Conservation (phyloP, 2,329 filamentous ascomycete genomes). For the Phialophora expanda region DNA sequence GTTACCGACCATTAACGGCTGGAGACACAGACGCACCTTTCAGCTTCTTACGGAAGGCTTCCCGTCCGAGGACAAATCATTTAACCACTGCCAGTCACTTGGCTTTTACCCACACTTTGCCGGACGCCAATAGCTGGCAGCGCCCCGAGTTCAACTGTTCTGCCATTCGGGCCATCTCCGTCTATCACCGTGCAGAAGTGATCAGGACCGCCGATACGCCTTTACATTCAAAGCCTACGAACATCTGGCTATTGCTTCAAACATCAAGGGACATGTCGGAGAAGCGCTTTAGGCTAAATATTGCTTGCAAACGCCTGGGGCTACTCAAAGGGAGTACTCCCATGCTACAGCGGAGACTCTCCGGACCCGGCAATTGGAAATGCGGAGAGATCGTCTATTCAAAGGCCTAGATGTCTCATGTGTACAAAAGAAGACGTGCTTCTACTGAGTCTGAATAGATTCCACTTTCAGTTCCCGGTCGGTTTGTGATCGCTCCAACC, state of each 20-base stretch:
- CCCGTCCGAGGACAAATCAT: neutral
- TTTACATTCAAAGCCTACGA: conserved; percentile 14
- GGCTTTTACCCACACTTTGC: neutral
- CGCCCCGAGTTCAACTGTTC: neutral
- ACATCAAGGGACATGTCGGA: neutral
- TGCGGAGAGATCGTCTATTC: conserved; percentile 17
- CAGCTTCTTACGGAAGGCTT: neutral
- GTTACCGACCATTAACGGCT: neutral
- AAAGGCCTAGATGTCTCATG: neutral
- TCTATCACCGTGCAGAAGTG: conserved; percentile 6
- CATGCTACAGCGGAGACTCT: conserved; percentile 5
- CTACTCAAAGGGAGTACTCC: neutral
- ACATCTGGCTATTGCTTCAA: neutral
- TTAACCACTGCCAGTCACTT: neutral
- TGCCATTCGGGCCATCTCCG: conserved; percentile 11
- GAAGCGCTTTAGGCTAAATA: conserved; percentile 18
- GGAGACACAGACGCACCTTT: neutral
- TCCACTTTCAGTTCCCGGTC: neutral
- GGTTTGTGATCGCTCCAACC: neutral
- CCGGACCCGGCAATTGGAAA: conserved; percentile 18
- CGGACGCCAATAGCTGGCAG: neutral
- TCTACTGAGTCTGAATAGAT: neutral
- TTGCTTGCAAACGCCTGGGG: neutral
- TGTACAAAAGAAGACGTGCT: conserved; percentile 4
- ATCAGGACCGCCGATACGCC: neutral